Conservation (phyloP, 2,329 filamentous ascomycete genomes). For the Bipolaris gigantea region DNA sequence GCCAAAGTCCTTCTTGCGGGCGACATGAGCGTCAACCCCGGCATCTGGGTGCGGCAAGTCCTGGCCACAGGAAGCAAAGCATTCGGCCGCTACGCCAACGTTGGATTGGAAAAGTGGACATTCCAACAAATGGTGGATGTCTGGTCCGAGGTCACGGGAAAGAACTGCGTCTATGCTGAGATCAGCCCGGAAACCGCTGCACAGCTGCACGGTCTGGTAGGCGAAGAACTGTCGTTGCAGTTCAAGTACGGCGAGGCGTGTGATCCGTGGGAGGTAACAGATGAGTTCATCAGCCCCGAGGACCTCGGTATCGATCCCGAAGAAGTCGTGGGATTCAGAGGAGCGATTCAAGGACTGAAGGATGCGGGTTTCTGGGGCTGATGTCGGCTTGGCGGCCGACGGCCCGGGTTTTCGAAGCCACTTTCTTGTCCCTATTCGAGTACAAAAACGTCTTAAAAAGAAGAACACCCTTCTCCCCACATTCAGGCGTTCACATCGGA, state of each 20-base stretch:
- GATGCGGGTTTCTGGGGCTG: conserved; percentile 3
- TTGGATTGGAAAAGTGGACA: conserved; percentile 29
- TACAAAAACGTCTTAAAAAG: neutral
- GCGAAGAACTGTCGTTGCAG: conserved; percentile 30
- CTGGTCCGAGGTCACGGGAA: conserved; percentile 35
- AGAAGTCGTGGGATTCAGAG: conserved; percentile 30
- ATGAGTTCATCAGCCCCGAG: conserved; percentile 26
- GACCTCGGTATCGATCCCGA: conserved; percentile 29
- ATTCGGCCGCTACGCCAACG: conserved; percentile 30
- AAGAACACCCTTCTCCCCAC: neutral
- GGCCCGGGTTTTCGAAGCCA: neutral
- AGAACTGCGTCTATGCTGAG: conserved; percentile 29
- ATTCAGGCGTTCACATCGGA: conserved; percentile 20
- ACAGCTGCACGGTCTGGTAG: conserved; percentile 25
- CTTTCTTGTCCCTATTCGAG: neutral
- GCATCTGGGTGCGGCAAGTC: conserved; percentile 36
- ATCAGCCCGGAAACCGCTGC: conserved; percentile 15
- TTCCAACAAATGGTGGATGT: conserved; percentile 31
- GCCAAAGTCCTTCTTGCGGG: conserved; percentile 30
- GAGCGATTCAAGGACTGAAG: conserved; percentile 20
- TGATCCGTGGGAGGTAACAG: conserved; percentile 30
- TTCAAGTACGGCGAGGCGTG: conserved; percentile 34
- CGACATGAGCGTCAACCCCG: conserved; percentile 32
- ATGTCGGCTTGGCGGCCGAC: neutral
- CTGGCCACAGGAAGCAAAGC: conserved; percentile 21